Evolutionary conservation across 345 rosid species (phyloP), one percentile per base, ranked within the genome.

Genomic region (Salix koriyanagi): DNA sequence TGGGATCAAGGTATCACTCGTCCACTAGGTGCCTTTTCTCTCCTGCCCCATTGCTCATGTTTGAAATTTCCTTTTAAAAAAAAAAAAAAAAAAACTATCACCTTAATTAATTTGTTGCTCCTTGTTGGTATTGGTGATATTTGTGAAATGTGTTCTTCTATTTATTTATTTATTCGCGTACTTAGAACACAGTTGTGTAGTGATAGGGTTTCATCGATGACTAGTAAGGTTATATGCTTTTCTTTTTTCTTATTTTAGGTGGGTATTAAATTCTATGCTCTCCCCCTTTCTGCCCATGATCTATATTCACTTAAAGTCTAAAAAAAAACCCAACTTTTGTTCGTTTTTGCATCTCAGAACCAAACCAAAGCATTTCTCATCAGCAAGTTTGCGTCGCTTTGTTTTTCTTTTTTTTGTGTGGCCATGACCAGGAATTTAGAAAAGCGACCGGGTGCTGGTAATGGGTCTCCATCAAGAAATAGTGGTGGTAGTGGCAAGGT

Each of bases 391-490:
- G 68, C 70, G 61, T 72, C 26, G 34, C 54, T 66, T 25, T 52
- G 1, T 19, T 6, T 9, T 54, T 18, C 70, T 8, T 12, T 61
- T 52, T 42, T 26, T 52, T 42, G 21, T 64, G 37, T 84, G 76
- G 70, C 46, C 64, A 82, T 82, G 90, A 82, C 80, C 89, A 90
- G 94, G 88, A 89, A 78, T 83, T 77, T 84, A 74, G 92, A 89
- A 79, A 90, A 87, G 75, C 84, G 84, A 75, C 78, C 84, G 7
- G 75, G 50, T 42, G 77, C 84, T 71, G 77, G 77, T 64, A 90
- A 76, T 85, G 89, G 88, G 75, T 88, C 88, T 70, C 89, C 89
- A 62, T 80, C 90, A 16, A 81, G 87, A 69, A 82, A 86, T 69
- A 79, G 75, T 76, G 80, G 48, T 66, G 81, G 82, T 19, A 79